A percentile compares a stretch with the other conserved stretches of the same genome.
Evolutionary conservation across 2,329 filamentous ascomycete genomes (phyloP).

Genomic region (Drechslerella coelobrocha): DNA sequence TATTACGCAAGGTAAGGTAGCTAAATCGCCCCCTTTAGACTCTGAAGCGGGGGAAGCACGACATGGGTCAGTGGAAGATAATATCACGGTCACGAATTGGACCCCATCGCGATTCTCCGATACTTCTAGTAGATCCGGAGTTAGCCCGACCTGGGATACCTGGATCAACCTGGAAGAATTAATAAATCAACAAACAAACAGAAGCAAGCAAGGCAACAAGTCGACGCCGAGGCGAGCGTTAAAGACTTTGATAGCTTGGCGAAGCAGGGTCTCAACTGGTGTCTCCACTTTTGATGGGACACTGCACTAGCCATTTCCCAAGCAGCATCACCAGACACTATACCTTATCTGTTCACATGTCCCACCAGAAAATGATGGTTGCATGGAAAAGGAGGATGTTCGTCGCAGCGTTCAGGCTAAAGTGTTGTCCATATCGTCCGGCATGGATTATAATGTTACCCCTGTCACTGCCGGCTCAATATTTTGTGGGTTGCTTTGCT

Average conservation of each 20-base stretch:
- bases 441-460: constrained; percentile 30
- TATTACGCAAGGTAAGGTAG: no score
- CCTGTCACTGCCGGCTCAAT: constrained; percentile 1
- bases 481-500: neutral
- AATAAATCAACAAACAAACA: constrained; percentile 19
- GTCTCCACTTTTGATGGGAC: constrained; percentile 39
- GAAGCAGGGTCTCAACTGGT: constrained; percentile 19
- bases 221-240: no score
- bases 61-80: no score
- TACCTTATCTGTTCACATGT: constrained; percentile 46
- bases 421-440: neutral
- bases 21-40: no score
- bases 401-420: constrained; percentile 37
- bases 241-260: constrained; percentile 30
- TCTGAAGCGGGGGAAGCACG: no score
- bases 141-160: constrained; percentile 29
- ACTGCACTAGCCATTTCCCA: neutral
- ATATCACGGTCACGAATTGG: constrained; percentile 18
- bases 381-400: constrained; percentile 17
- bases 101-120: constrained; percentile 50
- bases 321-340: constrained; percentile 26
- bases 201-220: no score
- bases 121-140: constrained; percentile 37
- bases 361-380: constrained; percentile 25
- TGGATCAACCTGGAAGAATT: constrained; percentile 49